Evolutionary conservation across 305 asterid species (phyloP).

Genomic region (Striga hermonthica): DNA sequence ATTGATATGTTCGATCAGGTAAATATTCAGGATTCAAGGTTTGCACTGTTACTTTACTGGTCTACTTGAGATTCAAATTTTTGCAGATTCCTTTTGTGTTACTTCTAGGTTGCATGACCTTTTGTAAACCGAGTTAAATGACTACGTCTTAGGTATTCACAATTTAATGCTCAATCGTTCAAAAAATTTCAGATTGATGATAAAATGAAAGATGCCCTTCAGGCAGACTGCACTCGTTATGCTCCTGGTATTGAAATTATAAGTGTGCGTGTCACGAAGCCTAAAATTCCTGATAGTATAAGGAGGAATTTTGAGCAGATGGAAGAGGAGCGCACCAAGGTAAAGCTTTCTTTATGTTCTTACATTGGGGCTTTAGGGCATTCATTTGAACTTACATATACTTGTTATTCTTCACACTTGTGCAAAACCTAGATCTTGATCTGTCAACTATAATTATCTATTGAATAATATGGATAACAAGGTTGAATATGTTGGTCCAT

Average conservation of each 20-base stretch:
- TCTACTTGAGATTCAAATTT: background rate
- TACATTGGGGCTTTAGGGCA: slow-evolving; percentile 13
- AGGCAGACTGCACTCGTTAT: slow-evolving; percentile 94
- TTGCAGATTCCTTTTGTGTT: slow-evolving; percentile 23
- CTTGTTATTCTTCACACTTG: background rate
- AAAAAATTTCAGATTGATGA: slow-evolving; percentile 74
- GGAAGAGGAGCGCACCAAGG: slow-evolving; percentile 99
- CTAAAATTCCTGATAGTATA: slow-evolving; percentile 82
- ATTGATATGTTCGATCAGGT: slow-evolving; percentile 99
- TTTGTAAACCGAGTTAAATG: slow-evolving; percentile 15
- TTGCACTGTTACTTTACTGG: slow-evolving; percentile 20
- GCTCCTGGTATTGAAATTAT: slow-evolving; percentile 98
- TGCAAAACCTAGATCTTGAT: slow-evolving; percentile 10
- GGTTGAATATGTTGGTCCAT: slow-evolving; percentile 12
- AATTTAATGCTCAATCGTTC: slow-evolving; percentile 19
- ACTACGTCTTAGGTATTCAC: background rate
- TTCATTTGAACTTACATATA: background rate
- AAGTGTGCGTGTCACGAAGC: slow-evolving; percentile 96
- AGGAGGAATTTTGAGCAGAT: slow-evolving; percentile 80
- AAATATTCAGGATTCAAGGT: slow-evolving; percentile 11
- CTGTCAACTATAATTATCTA: slow-evolving; percentile 7
- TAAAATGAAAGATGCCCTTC: slow-evolving; percentile 98
- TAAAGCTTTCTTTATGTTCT: slow-evolving; percentile 33
- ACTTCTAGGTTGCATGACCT: slow-evolving; percentile 25
- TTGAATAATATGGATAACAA: slow-evolving; percentile 20